A percentile compares a stretch with the other conserved stretches of the same genome.
These are phyloP conservation scores for Lathyrus tuberosus DNA, from an alignment of 306 rosid species.

Conservation along the genomic window DNA sequence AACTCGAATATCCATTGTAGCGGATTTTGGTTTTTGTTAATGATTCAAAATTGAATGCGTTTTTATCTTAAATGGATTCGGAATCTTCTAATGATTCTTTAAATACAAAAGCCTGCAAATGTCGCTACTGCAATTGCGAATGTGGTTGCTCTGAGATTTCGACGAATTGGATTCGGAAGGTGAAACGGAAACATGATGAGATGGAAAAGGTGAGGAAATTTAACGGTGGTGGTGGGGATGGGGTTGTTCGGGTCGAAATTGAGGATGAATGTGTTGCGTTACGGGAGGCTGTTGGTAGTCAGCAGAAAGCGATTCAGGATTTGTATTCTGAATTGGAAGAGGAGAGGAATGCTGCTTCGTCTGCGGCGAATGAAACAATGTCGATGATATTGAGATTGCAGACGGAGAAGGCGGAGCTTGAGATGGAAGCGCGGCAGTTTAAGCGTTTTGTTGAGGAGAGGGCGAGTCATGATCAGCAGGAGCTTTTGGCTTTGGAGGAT, in stretches of 20 bases:
- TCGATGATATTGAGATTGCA: slow-evolving; percentile 96
- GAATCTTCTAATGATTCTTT: slow-evolving; percentile 52
- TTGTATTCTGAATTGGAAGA: slow-evolving; percentile 81
- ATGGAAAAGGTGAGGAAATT: slow-evolving; percentile 39
- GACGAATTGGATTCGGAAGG: slow-evolving; percentile 59
- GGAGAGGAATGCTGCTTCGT: slow-evolving; percentile 91
- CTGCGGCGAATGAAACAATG: slow-evolving; percentile 97
- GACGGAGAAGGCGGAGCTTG: slow-evolving; percentile 94
- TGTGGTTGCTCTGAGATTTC: slow-evolving; percentile 57
- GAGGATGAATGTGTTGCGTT: slow-evolving; percentile 71
- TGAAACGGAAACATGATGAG: slow-evolving; percentile 64
- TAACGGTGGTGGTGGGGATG: not conserved
- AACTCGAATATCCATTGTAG: no score
- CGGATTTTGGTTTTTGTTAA: not conserved
- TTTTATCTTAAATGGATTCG: slow-evolving; percentile 65
- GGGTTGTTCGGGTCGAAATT: slow-evolving; percentile 62
- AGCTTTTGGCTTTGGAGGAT: slow-evolving; percentile 77
- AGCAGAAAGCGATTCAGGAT: slow-evolving; percentile 67
- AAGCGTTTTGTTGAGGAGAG: slow-evolving; percentile 87
- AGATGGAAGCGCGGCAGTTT: slow-evolving; percentile 95
- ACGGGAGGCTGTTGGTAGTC: slow-evolving; percentile 70
- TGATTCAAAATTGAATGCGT: slow-evolving; percentile 27
- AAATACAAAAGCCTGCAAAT: slow-evolving; percentile 46
- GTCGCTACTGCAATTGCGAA: slow-evolving; percentile 57
- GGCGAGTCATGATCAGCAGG: slow-evolving; percentile 75